Conservation (phyloP, 164 flowering plant species). For the Vitis rupestris region DNA sequence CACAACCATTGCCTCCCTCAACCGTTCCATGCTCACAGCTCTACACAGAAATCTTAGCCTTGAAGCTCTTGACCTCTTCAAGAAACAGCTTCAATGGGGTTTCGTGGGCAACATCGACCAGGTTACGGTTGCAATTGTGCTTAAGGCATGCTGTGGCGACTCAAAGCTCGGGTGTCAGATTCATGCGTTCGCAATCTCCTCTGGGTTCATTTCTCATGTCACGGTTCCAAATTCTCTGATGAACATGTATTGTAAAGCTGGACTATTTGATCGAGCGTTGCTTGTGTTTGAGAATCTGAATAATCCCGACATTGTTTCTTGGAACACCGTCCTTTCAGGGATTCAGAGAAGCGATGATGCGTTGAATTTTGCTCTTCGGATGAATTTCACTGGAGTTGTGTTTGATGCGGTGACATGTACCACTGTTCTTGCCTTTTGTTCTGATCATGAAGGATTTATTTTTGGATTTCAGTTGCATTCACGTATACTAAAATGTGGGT, state of each 20-base stretch:
- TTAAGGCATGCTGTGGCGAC: constrained; percentile 65
- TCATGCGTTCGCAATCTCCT: constrained; percentile 58
- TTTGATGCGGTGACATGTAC: constrained; percentile 75
- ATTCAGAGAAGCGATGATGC: constrained; percentile 44
- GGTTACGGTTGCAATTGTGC: constrained; percentile 49
- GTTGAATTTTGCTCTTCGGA: constrained; percentile 43
- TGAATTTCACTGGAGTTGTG: constrained; percentile 57
- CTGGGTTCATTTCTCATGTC: constrained; percentile 52
- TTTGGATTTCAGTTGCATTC: constrained; percentile 71
- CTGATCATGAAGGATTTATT: constrained; percentile 38
- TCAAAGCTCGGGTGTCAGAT: constrained; percentile 49
- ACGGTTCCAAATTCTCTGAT: constrained; percentile 78
- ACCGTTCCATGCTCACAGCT: constrained; percentile 35
- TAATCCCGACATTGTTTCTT: constrained; percentile 67
- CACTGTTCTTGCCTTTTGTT: constrained; percentile 57
- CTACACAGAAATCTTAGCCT: constrained; percentile 24
- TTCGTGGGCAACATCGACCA: constrained; percentile 32
- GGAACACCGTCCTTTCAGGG: constrained; percentile 82
- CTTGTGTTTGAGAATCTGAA: constrained; percentile 44
- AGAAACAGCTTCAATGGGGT: constrained; percentile 31
- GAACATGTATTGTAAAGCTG: constrained; percentile 71
- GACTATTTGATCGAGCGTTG: constrained; percentile 42
- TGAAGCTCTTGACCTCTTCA: constrained; percentile 48
- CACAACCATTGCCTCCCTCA: constrained; percentile 17
- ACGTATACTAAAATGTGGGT: constrained; percentile 44